phyloP scores from a whole-genome alignment of 371 early-diverging fungal genomes.

The Lichtheimia ornata region DNA sequence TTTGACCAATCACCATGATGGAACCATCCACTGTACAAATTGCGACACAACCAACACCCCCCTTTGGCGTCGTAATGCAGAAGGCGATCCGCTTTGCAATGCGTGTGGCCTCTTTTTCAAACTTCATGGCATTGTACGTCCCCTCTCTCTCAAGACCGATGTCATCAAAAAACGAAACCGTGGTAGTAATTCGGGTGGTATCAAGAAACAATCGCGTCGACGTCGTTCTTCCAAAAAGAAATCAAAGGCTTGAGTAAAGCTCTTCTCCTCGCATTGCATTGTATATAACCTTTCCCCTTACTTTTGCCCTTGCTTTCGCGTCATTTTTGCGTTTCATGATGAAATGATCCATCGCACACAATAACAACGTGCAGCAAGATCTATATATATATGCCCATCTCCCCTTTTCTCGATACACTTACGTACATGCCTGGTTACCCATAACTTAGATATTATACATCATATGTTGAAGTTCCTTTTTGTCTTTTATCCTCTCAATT shows the following conservation, averaged over 20 bases:
- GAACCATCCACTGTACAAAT: conserved; percentile 68
- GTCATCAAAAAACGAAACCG: conserved; percentile 78
- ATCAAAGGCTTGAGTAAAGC: conserved; percentile 1
- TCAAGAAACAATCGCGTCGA: too few species aligned
- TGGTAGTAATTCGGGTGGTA: neutral
- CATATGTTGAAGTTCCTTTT: too few species aligned
- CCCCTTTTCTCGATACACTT: too few species aligned
- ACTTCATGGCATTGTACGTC: conserved; percentile 82
- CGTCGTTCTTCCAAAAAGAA: conserved; percentile 6
- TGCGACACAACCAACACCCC: conserved; percentile 89
- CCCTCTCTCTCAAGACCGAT: conserved; percentile 71
- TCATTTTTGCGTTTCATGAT: too few species aligned
- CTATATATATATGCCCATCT: too few species aligned
- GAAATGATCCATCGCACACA: too few species aligned
- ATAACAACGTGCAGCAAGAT: too few species aligned
- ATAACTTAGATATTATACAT: too few species aligned
- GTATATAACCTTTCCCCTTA: too few species aligned
- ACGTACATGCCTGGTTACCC: too few species aligned
- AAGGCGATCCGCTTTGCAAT: conserved; percentile 61
- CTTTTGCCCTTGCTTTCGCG: too few species aligned
- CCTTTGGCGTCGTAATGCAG: conserved; percentile 89
- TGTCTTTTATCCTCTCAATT: too few species aligned
- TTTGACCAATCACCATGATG: conserved; percentile 8
- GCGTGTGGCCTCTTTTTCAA: conserved; percentile 72
- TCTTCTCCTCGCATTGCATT: neutral